These are phyloP conservation scores for Candida jianshihensis DNA, from an alignment of 805 yeast genomes.

Conservation along the genomic window DNA sequence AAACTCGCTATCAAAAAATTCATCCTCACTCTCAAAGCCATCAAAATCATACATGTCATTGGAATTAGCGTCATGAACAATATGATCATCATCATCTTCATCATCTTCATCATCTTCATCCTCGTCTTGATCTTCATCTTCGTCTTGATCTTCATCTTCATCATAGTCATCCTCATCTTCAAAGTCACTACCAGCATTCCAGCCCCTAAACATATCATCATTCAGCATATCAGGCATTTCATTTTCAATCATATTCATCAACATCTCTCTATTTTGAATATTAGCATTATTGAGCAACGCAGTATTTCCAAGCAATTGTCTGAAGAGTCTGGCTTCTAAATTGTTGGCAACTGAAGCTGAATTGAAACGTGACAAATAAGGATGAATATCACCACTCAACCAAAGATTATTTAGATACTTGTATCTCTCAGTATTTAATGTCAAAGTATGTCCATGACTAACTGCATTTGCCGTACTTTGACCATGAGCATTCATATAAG, in stretches of 20 bases:
- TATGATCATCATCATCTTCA: neutral
- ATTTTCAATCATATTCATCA: constrained; percentile 11
- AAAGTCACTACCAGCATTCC: neutral
- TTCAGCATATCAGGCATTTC: neutral
- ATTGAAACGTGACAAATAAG: constrained; percentile 32
- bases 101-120: constrained; percentile 5
- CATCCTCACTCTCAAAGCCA: too few species aligned
- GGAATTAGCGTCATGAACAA: neutral
- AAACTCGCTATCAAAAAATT: neutral
- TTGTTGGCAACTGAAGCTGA: neutral
- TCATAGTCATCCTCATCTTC: constrained; percentile 9
- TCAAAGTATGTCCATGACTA: constrained; percentile 47
- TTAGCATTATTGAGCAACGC: neutral
- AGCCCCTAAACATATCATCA: neutral
- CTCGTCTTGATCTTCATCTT: constrained; percentile 12
- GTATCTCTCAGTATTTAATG: constrained; percentile 46
- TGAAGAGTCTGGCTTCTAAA: neutral
- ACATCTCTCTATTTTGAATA: neutral
- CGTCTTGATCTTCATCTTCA: constrained; percentile 18
- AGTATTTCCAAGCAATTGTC: constrained; percentile 1
- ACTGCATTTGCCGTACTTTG: constrained; percentile 59
- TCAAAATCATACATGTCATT: neutral
- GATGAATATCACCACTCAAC: constrained; percentile 52
- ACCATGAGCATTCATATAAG: constrained; percentile 70
- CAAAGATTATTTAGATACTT: constrained; percentile 50